These are phyloP conservation scores for Yamadazyma nakazawae DNA, from an alignment of 805 yeast species.

Conservation along the genomic window DNA sequence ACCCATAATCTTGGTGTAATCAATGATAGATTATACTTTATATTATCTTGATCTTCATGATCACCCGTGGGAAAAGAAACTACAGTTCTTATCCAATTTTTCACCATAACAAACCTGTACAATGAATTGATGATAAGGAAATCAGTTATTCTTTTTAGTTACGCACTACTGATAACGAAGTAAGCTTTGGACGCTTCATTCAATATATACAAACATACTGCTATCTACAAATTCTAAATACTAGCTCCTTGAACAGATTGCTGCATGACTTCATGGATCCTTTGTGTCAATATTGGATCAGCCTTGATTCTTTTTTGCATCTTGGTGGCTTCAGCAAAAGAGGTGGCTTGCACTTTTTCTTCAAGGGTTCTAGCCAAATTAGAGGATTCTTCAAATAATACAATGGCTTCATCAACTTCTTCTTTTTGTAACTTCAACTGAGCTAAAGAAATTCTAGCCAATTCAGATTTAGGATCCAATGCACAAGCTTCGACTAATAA, in stretches of 20 bases:
- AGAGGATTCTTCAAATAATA: constrained; percentile 78
- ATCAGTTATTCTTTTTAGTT: background rate
- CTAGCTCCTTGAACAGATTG: constrained; percentile 15
- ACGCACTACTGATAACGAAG: background rate
- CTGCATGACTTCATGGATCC: constrained; percentile 58
- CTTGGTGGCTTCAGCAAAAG: constrained; percentile 89
- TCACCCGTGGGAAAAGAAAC: constrained; percentile 19
- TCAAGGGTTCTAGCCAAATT: constrained; percentile 77
- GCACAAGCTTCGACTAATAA: constrained; percentile 72
- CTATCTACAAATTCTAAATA: constrained; percentile 6
- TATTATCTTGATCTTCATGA: constrained; percentile 1
- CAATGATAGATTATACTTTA: constrained; percentile 59
- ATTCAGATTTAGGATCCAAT: constrained; percentile 84
- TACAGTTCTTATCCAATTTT: constrained; percentile 1
- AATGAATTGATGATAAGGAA: background rate
- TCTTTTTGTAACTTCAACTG: constrained; percentile 85
- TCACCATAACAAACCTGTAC: background rate
- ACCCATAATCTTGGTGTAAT: constrained; percentile 65
- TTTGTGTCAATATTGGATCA: constrained; percentile 62
- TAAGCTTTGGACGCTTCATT: background rate
- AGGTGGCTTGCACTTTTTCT: constrained; percentile 86
- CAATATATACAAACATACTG: constrained; percentile 7
- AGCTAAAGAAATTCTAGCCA: constrained; percentile 87
- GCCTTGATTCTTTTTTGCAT: constrained; percentile 76
- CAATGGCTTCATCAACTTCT: constrained; percentile 76